Evolutionary conservation across 768 basidiomycete genomes (phyloP).

Genomic region (Tylopilus intermedius): DNA sequence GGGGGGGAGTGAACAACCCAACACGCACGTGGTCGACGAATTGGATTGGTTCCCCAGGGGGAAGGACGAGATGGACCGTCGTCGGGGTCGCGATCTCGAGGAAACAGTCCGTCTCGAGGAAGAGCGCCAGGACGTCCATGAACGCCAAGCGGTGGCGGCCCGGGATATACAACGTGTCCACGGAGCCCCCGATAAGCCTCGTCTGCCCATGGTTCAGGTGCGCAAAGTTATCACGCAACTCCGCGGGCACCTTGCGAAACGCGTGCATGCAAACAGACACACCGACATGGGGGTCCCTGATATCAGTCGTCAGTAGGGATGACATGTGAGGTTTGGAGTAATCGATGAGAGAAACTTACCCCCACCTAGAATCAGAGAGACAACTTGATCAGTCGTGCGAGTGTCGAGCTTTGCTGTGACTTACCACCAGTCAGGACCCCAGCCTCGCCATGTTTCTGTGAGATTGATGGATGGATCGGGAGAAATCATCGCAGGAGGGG

Average conservation of each 20-base stretch:
- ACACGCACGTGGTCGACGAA: constrained; percentile 44
- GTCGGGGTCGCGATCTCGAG: constrained; percentile 47
- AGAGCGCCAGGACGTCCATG: constrained; percentile 39
- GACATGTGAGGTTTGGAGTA: neutral
- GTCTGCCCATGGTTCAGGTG: constrained; percentile 29
- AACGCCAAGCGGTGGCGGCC: constrained; percentile 36
- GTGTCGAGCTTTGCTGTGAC: constrained; percentile 1
- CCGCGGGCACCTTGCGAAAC: constrained; percentile 31
- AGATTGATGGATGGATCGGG: constrained; percentile 36
- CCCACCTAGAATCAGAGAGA: constrained; percentile 34
- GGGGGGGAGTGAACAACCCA: neutral
- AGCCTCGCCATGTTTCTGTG: constrained; percentile 38
- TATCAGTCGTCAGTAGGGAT: neutral
- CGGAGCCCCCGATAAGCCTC: constrained; percentile 44
- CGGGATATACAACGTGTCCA: constrained; percentile 47
- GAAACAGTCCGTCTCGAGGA: constrained; percentile 47
- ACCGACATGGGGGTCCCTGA: constrained; percentile 41
- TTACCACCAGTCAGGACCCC: constrained; percentile 43
- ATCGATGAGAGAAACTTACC: constrained; percentile 25
- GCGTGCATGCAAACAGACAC: constrained; percentile 41
- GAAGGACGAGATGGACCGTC: constrained; percentile 38
- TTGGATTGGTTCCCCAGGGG: constrained; percentile 37
- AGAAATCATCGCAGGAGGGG: constrained; percentile 39
- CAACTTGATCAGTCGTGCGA: constrained; percentile 7
- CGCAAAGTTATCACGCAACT: constrained; percentile 37